phyloP scores from a whole-genome alignment of 768 basidiomycete genomes.

The Trametes coccinea region DNA sequence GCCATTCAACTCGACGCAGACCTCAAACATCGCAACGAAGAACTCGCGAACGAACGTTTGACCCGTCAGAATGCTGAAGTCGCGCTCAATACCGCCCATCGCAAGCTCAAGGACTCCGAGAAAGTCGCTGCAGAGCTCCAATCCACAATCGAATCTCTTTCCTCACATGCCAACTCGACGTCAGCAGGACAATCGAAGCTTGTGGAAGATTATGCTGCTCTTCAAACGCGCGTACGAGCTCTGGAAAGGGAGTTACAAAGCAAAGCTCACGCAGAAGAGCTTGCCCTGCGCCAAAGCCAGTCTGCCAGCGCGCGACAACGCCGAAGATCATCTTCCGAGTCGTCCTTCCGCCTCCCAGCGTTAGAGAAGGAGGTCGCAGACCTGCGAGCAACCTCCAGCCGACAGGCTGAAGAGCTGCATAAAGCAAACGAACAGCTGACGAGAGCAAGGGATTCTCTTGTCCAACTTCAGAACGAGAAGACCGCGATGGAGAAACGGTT shows the following conservation, averaged over 20 bases:
- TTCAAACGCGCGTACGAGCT: slow-evolving; percentile 60
- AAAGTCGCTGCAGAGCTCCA: slow-evolving; percentile 55
- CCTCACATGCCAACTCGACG: slow-evolving; percentile 51
- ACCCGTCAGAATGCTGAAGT: slow-evolving; percentile 52
- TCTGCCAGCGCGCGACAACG: slow-evolving; percentile 32
- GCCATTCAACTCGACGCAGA: slow-evolving; percentile 55
- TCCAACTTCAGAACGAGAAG: slow-evolving; percentile 60
- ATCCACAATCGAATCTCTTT: slow-evolving; percentile 53
- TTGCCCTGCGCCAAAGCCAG: slow-evolving; percentile 16
- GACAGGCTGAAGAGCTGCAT: slow-evolving; percentile 47
- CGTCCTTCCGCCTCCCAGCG: slow-evolving; percentile 47
- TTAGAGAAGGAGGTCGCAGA: slow-evolving; percentile 61
- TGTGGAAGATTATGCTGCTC: slow-evolving; percentile 55
- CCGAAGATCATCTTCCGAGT: slow-evolving; percentile 60
- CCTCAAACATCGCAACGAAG: slow-evolving; percentile 50
- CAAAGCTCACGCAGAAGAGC: slow-evolving; percentile 19
- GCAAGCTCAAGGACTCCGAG: slow-evolving; percentile 52
- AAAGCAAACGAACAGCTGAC: slow-evolving; percentile 48
- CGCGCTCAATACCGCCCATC: slow-evolving; percentile 48
- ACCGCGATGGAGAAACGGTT: slow-evolving; percentile 52
- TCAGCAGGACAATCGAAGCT: slow-evolving; percentile 45
- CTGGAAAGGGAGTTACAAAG: slow-evolving; percentile 40
- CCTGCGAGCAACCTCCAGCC: slow-evolving; percentile 41
- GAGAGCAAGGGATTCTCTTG: slow-evolving; percentile 43
- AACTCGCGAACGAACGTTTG: slow-evolving; percentile 56